phyloP scores from a whole-genome alignment of 2,329 filamentous ascomycete genomes.

The Colletotrichum trifolii region DNA sequence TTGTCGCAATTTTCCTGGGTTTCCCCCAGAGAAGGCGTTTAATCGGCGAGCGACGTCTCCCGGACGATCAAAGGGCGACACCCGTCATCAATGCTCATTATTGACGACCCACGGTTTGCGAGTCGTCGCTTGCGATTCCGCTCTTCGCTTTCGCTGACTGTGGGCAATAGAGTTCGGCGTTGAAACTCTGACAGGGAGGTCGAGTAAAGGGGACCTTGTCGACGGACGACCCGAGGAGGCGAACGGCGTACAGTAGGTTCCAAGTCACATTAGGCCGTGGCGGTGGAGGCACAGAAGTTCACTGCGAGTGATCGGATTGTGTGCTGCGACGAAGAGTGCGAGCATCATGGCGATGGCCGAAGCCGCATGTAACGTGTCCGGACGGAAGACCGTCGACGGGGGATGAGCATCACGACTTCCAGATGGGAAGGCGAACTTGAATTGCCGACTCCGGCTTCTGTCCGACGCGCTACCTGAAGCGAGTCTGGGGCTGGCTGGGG shows the following conservation, averaged over 20 bases:
- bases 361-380: background rate
- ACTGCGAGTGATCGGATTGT: constrained; percentile 12
- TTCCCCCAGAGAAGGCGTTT: constrained; percentile 2
- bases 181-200: constrained; percentile 33
- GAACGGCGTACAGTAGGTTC: background rate
- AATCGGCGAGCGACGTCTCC: constrained; percentile 24
- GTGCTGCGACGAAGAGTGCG: background rate
- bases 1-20: constrained; percentile 9
- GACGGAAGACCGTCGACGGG: constrained; percentile 3
- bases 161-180: constrained; percentile 28
- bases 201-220: constrained; percentile 24
- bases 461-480: constrained; percentile 18
- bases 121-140: background rate
- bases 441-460: constrained; percentile 8
- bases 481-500: constrained; percentile 5
- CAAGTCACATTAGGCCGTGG: constrained; percentile 3
- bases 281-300: constrained; percentile 4
- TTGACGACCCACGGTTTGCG: constrained; percentile 10
- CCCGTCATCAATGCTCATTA: constrained; percentile 18
- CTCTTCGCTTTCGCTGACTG: background rate
- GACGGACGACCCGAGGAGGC: constrained; percentile 27
- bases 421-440: background rate
- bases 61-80: constrained; percentile 12
- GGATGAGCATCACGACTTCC: background rate
- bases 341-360: constrained; percentile 13